These are phyloP conservation scores for Penicillium desertorum DNA, from an alignment of 495 filamentous ascomycete species.

Conservation along the genomic window DNA sequence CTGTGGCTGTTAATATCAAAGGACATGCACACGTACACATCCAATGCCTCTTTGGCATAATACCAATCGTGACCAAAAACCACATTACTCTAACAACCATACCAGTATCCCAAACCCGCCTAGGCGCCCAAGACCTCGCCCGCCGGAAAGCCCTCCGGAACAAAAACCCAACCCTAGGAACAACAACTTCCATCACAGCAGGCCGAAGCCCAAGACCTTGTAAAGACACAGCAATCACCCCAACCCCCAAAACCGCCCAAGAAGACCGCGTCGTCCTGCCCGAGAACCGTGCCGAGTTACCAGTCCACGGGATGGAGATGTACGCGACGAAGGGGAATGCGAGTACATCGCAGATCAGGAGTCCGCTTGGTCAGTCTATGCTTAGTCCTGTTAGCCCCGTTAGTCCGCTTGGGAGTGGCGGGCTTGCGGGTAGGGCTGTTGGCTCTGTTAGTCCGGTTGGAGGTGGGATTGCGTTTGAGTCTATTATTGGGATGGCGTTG, in stretches of 20 bases:
- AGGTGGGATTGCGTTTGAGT: neutral
- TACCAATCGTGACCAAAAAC: neutral
- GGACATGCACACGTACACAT: neutral
- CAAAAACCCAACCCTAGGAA: conserved; percentile 18
- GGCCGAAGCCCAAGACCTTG: neutral
- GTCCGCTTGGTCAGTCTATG: neutral
- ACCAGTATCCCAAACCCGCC: conserved; percentile 30
- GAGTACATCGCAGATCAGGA: too few species aligned
- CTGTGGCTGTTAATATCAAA: neutral
- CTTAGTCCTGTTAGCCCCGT: neutral
- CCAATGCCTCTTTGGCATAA: neutral
- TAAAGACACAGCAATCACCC: too few species aligned
- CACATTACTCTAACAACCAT: neutral
- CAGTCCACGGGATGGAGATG: conserved; percentile 20
- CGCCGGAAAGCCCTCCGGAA: conserved; percentile 36
- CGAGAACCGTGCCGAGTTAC: conserved; percentile 23
- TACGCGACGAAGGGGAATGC: neutral
- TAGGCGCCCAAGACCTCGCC: conserved; percentile 31
- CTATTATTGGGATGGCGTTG: conserved; percentile 4
- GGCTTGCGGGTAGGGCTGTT: neutral
- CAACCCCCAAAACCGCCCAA: neutral
- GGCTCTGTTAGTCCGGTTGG: neutral
- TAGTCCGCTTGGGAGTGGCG: neutral
- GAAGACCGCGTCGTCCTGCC: conserved; percentile 25
- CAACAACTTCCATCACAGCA: conserved; percentile 15